phyloP scores from a whole-genome alignment of 2,329 filamentous ascomycete species.

The Neofusicoccum sp. region DNA sequence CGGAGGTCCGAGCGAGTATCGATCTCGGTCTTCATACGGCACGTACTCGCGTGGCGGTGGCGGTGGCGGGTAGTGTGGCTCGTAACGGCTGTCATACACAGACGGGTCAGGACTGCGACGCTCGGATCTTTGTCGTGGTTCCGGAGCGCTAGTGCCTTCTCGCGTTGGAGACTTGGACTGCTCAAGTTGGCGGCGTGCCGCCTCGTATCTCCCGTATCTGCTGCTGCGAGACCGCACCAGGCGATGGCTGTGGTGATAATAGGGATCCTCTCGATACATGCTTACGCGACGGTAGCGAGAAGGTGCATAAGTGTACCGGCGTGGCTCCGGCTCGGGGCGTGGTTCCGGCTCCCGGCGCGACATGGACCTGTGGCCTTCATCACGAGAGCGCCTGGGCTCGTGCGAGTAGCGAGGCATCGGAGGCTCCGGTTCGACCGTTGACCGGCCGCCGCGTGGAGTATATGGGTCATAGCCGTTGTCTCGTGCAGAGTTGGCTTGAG shows the following conservation, averaged over 20 bases:
- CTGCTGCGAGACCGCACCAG: slow-evolving; percentile 10
- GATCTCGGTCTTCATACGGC: slow-evolving; percentile 7
- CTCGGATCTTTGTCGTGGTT: slow-evolving; percentile 6
- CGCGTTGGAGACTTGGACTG: slow-evolving; percentile 19
- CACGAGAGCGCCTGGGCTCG: not conserved
- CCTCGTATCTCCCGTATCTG: slow-evolving; percentile 20
- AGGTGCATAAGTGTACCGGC: slow-evolving; percentile 12
- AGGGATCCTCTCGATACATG: slow-evolving; percentile 19
- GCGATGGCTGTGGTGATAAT: not conserved
- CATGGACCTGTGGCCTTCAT: slow-evolving; percentile 6
- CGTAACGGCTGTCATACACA: not conserved
- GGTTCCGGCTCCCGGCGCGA: slow-evolving; percentile 1
- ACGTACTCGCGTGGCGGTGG: slow-evolving; percentile 12
- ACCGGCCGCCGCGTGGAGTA: not conserved
- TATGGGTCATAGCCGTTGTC: slow-evolving; percentile 7
- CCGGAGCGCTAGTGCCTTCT: slow-evolving; percentile 3
- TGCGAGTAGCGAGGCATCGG: not conserved
- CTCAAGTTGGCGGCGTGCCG: slow-evolving; percentile 15
- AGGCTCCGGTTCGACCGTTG: slow-evolving; percentile 7
- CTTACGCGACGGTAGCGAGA: slow-evolving; percentile 16
- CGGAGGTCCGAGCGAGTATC: slow-evolving; percentile 19
- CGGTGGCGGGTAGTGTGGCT: not conserved
- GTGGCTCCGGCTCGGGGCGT: slow-evolving; percentile 7
- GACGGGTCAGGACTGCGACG: slow-evolving; percentile 5
- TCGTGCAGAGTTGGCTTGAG: not conserved